These are phyloP conservation scores for Elsinoe batatas DNA, from an alignment of 2,329 filamentous ascomycete genomes.

Conservation along the genomic window DNA sequence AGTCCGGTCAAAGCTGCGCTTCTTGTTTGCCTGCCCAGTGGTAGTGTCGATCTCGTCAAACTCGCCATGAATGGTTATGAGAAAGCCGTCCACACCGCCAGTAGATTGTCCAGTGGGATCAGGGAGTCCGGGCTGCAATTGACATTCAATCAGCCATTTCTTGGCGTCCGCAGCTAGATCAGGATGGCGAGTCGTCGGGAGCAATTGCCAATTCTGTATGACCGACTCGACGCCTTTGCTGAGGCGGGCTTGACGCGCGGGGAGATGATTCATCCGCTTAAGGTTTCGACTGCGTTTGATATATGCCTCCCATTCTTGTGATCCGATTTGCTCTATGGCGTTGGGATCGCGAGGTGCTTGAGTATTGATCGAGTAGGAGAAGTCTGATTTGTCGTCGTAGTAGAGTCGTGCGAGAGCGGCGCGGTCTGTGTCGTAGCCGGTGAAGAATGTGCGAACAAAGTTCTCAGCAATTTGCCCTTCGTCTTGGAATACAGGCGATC, in stretches of 20 bases:
- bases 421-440: conserved; percentile 63
- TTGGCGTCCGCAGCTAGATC: conserved; percentile 54
- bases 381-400: conserved; percentile 67
- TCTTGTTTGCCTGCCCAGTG: conserved; percentile 44
- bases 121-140: conserved; percentile 59
- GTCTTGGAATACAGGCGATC: conserved; percentile 61
- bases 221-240: conserved; percentile 58
- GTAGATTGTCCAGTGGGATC: conserved; percentile 56
- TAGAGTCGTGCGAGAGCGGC: conserved; percentile 51
- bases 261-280: conserved; percentile 53
- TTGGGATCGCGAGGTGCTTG: conserved; percentile 41
- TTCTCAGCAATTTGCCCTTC: conserved; percentile 62
- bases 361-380: conserved; percentile 66
- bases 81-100: conserved; percentile 64
- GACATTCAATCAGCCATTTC: conserved; percentile 77
- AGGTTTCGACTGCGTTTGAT: conserved; percentile 72
- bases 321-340: conserved; percentile 27
- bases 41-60: conserved; percentile 62
- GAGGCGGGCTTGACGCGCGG: conserved; percentile 54
- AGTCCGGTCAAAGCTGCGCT: conserved; percentile 69
- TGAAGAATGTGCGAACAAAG: conserved; percentile 66
- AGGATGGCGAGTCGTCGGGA: conserved; percentile 68
- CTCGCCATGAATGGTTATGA: conserved; percentile 72
- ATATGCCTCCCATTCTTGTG: conserved; percentile 61
- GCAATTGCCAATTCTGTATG: conserved; percentile 54